Base-by-base conservation (phyloP, 176 grass and related monocot species). In the Bonia amplexicaulis region DNA sequence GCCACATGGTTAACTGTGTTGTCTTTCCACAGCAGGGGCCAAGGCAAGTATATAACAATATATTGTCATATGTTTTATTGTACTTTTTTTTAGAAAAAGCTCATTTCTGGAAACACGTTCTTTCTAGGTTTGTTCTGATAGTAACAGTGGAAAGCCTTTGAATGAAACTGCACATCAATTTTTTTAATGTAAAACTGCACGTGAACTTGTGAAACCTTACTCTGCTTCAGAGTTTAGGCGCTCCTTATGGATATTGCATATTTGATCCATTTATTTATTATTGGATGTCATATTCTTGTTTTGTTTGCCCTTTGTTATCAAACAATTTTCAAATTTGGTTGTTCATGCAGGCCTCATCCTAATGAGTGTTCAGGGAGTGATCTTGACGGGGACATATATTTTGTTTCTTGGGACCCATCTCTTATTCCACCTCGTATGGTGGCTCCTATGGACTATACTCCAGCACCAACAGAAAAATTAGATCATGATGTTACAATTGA, bases 311-410 rank as follows among this genome's bases (percentile, higher is more conserved):
- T 82, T 27, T 89, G 19, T 77, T 67, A 47, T 33, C 35, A 42
- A 65, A n/a, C 13, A 37, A 71, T 35, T 81, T 82, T 67, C 1
- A 17, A 67, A 44, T 51, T 59, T 69, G 39, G 60, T 60, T 82
- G 41, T 82, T 69, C 63, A 45, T 88, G 27, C 87, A 97, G 95
- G 66, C 93, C 96, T 23, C 96, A 98, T 80, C 91, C 93, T 66
- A 95, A 98, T 74, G 96, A 98, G 64, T 95, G 93, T 89, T 98
- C 96, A 33, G 96, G 96, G 72, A 98, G 96, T 86, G 96, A 98
- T 87, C 90, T 98, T 61, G 96, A 98, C 39, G 96, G 93, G 16
- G 96, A 95, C 77, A 89, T 98, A 85, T 98, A 95, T 84, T 98
- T 95, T 72, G 96, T 93, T 53, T 85, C 83, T 80, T 98, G 96